Evolutionary conservation across 2,329 filamentous ascomycete species (phyloP).

Genomic region (Aspergillus tubingensis): DNA sequence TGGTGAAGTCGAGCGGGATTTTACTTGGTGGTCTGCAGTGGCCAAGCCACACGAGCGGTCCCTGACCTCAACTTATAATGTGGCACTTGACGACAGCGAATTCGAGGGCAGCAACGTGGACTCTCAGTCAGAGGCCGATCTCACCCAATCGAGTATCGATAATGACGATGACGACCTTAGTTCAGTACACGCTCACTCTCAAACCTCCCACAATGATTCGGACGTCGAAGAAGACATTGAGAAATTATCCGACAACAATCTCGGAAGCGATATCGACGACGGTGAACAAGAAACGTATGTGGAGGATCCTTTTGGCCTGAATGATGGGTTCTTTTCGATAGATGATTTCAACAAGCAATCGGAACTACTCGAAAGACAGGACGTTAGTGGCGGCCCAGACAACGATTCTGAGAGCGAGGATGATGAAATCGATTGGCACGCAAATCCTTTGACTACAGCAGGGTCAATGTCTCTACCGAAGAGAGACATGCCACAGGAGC

Average conservation of each 20-base stretch:
- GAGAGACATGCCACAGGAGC: constrained; percentile 15
- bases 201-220: constrained; percentile 12
- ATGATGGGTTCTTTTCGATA: constrained; percentile 97
- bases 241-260: constrained; percentile 15
- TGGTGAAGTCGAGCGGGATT: constrained; percentile 54
- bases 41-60: constrained; percentile 10
- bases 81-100: constrained; percentile 16
- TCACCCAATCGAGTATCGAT: constrained; percentile 15
- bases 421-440: constrained; percentile 81
- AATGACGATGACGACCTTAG: constrained; percentile 23
- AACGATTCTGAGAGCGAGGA: constrained; percentile 77
- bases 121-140: constrained; percentile 18
- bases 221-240: constrained; percentile 16
- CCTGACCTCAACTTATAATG: constrained; percentile 6
- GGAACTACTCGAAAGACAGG: constrained; percentile 84
- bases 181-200: neutral
- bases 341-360: constrained; percentile 96
- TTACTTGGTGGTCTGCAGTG: constrained; percentile 40
- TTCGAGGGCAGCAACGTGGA: constrained; percentile 19
- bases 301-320: constrained; percentile 79
- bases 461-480: constrained; percentile 13
- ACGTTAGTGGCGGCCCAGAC: constrained; percentile 73
- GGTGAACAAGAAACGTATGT: constrained; percentile 57
- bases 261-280: constrained; percentile 26
- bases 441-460: constrained; percentile 65